Base-by-base conservation (phyloP, 2,329 filamentous ascomycete genomes). In the Monilinia fructigena region DNA sequence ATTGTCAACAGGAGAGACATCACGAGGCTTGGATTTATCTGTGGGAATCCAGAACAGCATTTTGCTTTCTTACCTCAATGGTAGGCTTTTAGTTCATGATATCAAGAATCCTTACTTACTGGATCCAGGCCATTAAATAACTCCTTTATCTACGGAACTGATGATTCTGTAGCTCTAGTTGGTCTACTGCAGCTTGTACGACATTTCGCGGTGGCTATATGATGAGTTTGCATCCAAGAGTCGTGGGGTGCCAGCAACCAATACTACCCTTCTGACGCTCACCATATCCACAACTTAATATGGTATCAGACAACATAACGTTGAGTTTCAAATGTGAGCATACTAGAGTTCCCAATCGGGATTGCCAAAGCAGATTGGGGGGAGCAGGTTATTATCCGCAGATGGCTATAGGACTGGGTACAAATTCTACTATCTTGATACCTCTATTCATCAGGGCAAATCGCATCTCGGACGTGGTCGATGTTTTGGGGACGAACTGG, bases 381-480 rank as follows among this genome's bases (percentile, higher is more conserved):
- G 12, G 63, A 60, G n/a, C 63, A 65, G n/a, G 63, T 7, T 65
- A 65, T 50, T 42, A 60, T 26, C 63, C 53, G 2, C 53, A 59
- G 12, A 59, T 50, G 53, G 63, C 63, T n/a, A 48, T 65, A 2
- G 63, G 63, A 14, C 63, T 65, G 12, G 63, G 63, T 18, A 18
- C 28, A 10, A 65, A 65, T 12, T 65, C 63, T 5, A 60, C 63
- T 0, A 50, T 65, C 3, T 16, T 65, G 3, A 60, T 10, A 26
- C 63, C 48, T 65, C 12, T 42, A 28, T 3, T 26, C 63, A 16
- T 58, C 63, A 28, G 28, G 55, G 5, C 26, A 65, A 16, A 65
- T 65, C 2, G 63, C 55, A 52, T 63, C 60, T 53, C 60, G 60
- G 11, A 53, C 60, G 20, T 63, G 60, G 60, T 53, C 47, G 5